These are phyloP conservation scores for Paramecium sonneborni DNA, from an alignment of 73 alveolate genomes.

Conservation along the genomic window DNA sequence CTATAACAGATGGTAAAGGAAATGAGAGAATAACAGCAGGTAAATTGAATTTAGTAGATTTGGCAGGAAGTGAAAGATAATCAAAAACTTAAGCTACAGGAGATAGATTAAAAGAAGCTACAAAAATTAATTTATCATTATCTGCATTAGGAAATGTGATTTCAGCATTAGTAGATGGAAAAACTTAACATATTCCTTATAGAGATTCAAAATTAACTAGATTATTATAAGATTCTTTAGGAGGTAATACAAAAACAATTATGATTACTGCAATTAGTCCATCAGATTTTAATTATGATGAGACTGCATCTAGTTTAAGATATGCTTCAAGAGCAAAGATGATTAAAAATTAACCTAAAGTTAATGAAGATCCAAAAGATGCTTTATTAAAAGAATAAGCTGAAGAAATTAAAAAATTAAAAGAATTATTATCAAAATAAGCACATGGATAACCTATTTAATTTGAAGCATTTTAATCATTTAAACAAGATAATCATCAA, in stretches of 20 bases:
- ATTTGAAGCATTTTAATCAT: neutral
- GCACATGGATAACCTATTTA: neutral
- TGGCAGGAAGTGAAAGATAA: conserved; percentile 98
- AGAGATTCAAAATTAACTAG: conserved; percentile 98
- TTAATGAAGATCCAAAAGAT: conserved; percentile 99
- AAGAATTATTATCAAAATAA: conserved; percentile 70
- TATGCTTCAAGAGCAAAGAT: conserved; percentile 98
- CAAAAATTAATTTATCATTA: conserved; percentile 94
- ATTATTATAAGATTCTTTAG: conserved; percentile 94
- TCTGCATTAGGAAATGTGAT: conserved; percentile 96
- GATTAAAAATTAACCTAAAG: conserved; percentile 94
- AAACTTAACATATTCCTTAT: conserved; percentile 94
- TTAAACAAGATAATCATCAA: neutral
- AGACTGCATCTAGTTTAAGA: conserved; percentile 94
- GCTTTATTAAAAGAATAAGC: conserved; percentile 95
- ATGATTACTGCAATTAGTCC: conserved; percentile 98
- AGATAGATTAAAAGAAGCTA: conserved; percentile 93
- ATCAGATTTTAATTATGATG: conserved; percentile 96
- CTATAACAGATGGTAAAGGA: conserved; percentile 82
- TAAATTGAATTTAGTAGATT: conserved; percentile 94
- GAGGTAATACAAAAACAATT: conserved; percentile 98
- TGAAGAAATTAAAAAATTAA: conserved; percentile 91
- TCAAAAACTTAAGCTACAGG: conserved; percentile 94
- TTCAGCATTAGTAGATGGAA: conserved; percentile 91
- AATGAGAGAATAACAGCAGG: conserved; percentile 80